Percentiles rank a stretch among this genome's conserved stretches.
Evolutionary conservation across 2,329 filamentous ascomycete species (phyloP).

Genomic region (Chalaropsis thielavioides): DNA sequence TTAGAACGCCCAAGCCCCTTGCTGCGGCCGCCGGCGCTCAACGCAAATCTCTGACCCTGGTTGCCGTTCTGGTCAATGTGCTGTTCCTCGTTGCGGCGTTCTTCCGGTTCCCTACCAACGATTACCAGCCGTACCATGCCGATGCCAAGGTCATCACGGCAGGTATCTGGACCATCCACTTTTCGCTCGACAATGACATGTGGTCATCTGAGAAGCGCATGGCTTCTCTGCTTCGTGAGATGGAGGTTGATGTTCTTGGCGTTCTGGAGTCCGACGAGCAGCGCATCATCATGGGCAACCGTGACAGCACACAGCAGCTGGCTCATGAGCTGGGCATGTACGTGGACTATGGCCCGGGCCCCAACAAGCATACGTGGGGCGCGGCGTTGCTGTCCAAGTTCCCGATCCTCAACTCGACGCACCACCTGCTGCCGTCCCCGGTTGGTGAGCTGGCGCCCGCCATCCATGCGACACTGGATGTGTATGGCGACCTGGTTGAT

Average conservation of each 20-base stretch:
- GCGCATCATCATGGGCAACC: slow-evolving; percentile 98
- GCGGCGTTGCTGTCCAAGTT: slow-evolving; percentile 88
- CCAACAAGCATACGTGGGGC: slow-evolving; percentile 98
- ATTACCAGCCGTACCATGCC: slow-evolving; percentile 80
- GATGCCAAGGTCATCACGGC: slow-evolving; percentile 80
- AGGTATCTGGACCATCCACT: slow-evolving; percentile 98
- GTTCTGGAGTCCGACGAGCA: slow-evolving; percentile 85
- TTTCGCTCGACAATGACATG: slow-evolving; percentile 96
- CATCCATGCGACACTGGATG: slow-evolving; percentile 90
- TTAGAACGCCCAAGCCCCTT: slow-evolving; percentile 14
- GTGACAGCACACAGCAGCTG: slow-evolving; percentile 86
- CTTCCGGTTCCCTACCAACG: slow-evolving; percentile 78
- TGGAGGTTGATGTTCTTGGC: slow-evolving; percentile 97
- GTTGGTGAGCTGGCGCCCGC: slow-evolving; percentile 90
- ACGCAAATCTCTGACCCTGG: slow-evolving; percentile 38
- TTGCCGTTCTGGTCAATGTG: slow-evolving; percentile 63
- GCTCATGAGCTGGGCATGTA: slow-evolving; percentile 98
- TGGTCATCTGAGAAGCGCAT: slow-evolving; percentile 93
- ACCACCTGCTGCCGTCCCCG: slow-evolving; percentile 84
- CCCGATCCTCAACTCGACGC: slow-evolving; percentile 91
- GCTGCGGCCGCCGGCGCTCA: slow-evolving; percentile 26
- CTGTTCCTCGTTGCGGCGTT: slow-evolving; percentile 70
- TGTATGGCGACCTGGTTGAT: slow-evolving; percentile 79
- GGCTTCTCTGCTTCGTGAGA: slow-evolving; percentile 75
- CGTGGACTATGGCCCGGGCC: slow-evolving; percentile 89